Conservation (phyloP, 345 rosid genomes). For the Boechera divaricarpa region DNA sequence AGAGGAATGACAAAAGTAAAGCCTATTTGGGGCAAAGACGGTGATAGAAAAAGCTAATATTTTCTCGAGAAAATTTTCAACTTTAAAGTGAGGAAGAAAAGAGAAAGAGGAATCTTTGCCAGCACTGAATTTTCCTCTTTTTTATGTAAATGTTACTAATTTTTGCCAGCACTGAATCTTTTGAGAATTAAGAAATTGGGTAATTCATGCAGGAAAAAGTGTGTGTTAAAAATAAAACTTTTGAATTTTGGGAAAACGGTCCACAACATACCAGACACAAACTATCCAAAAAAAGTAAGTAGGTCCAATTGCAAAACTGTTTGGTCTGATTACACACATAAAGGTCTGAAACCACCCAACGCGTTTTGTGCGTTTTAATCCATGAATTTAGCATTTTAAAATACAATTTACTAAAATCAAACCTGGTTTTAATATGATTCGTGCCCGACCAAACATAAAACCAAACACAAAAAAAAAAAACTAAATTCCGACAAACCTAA, state of each 20-base stretch:
- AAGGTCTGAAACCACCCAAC: too few relatives aligned
- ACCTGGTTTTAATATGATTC: too few relatives aligned
- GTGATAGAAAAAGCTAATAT: conserved; percentile 15
- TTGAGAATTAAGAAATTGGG: neutral
- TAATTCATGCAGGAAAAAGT: neutral
- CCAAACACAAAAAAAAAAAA: too few relatives aligned
- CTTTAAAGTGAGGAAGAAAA: conserved; percentile 2
- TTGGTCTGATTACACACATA: too few relatives aligned
- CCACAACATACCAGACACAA: too few relatives aligned
- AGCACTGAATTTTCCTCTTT: neutral
- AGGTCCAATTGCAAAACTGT: too few relatives aligned
- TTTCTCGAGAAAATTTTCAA: conserved; percentile 25
- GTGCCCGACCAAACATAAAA: too few relatives aligned
- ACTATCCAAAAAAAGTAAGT: too few relatives aligned
- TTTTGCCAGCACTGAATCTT: neutral
- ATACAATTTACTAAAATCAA: too few relatives aligned
- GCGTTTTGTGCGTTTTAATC: too few relatives aligned
- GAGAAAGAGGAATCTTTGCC: conserved; percentile 58
- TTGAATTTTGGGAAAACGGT: neutral
- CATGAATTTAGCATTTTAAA: too few relatives aligned
- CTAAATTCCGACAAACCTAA: too few relatives aligned
- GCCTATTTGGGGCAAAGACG: conserved; percentile 4
- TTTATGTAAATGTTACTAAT: neutral
- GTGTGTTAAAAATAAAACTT: neutral
- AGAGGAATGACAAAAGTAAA: conserved; percentile 12